Evolutionary conservation across 208 protist species (phyloP).

Genomic region (Trypanosoma brucei): DNA sequence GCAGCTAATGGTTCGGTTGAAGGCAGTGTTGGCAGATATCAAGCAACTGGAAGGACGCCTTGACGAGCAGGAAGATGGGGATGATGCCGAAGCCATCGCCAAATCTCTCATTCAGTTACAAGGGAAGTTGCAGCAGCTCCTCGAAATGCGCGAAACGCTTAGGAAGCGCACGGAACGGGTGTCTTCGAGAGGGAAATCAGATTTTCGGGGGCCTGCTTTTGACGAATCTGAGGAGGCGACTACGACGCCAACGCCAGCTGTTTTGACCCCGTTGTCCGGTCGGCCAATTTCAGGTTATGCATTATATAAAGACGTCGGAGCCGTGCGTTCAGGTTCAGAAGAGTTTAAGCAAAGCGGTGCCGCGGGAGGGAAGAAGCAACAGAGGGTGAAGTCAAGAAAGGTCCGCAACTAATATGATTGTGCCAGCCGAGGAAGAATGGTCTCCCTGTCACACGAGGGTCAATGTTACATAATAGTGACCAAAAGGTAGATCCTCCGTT

Average conservation of each 20-base stretch:
- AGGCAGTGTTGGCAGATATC: conserved; percentile 76
- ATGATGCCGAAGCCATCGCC: conserved; percentile 66
- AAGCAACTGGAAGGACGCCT: conserved; percentile 74
- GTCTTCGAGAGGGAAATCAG: not conserved
- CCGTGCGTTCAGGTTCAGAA: not conserved
- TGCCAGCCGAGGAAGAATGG: too few relatives aligned
- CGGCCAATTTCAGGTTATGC: not conserved
- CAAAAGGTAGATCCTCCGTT: too few relatives aligned
- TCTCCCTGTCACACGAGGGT: too few relatives aligned
- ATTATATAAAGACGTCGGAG: not conserved
- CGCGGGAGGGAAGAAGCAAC: not conserved
- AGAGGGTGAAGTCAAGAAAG: too few relatives aligned
- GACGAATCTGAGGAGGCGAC: not conserved
- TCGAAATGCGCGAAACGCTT: conserved; percentile 77
- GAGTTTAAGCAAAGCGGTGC: not conserved
- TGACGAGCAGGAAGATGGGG: conserved; percentile 36
- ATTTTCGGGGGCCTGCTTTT: not conserved
- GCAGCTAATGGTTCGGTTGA: conserved; percentile 53
- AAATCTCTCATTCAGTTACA: conserved; percentile 69
- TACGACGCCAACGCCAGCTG: not conserved
- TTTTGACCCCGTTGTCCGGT: not conserved
- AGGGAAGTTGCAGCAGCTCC: conserved; percentile 70
- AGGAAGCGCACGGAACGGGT: conserved; percentile 40
- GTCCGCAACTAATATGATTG: too few relatives aligned
- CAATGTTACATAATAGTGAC: too few relatives aligned